Base-by-base conservation (phyloP, 176 grass and related monocot genomes). In the Oryza rufipogon region DNA sequence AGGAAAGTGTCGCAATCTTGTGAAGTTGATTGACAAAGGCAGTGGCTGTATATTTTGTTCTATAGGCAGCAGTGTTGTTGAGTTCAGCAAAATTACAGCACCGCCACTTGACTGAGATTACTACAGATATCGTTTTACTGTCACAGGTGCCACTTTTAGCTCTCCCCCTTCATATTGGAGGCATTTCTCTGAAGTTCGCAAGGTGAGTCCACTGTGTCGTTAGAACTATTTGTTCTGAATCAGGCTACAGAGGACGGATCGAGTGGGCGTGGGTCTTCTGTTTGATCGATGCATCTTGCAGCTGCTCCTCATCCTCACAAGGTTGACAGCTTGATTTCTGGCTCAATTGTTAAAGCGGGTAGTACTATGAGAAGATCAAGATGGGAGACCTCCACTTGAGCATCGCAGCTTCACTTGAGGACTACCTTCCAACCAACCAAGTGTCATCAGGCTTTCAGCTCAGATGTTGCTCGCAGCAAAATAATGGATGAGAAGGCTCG, bases 181-280 rank as follows among this genome's bases (percentile, higher is more conserved):
- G 25, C 25, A 25, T 25, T 25, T 25, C 25, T 25, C 25, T 25
- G 25, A 25, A 25, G 25, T 25, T 25, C 25, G 25, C 25, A 25
- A 25, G 25, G 25, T 1, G 25, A 25, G 25, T 25, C 25, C 25
- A 25, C 25, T 25, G 25, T 25, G 25, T 25, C 25, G 25, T 25
- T 25, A 25, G 25, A 25, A 25, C 25, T 25, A 25, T 25, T 25
- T 25, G 25, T 25, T 25, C 25, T 25, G 85, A 95, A 98, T 85
- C 92, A 95, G 80, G 95, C 92, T 83, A 89, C 95, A 16, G 92
- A 95, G 10, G 95, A 98, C 8, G 85, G 85, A 64, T 98, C 96
- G 73, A 33, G 32, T 33, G 32, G 32, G 32, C 3, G 95, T 19
- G 80, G 89, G 48, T 44, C 89, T 70, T 95, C 92, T 0, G 81